Percentiles rank a stretch among this genome's conserved stretches.
These are phyloP conservation scores for Chrysoporthe cubensis DNA, from an alignment of 2,329 filamentous ascomycete genomes.

Conservation along the genomic window DNA sequence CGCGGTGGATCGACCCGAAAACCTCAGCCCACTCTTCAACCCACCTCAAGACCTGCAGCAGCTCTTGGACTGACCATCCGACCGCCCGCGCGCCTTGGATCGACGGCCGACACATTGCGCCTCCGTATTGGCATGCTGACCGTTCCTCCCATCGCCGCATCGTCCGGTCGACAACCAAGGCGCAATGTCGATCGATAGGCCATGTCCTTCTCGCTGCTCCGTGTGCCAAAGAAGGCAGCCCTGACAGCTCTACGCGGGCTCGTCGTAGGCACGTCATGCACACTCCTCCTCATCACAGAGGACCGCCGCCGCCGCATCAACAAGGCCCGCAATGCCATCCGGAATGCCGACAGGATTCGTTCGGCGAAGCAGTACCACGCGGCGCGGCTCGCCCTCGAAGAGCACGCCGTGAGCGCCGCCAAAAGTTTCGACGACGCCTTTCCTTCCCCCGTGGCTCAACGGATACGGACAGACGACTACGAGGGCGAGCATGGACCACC, in stretches of 20 bases:
- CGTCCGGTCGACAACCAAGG: slow-evolving; percentile 27
- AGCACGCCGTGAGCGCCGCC: background rate
- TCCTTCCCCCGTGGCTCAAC: background rate
- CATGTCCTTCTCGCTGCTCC: slow-evolving; percentile 42
- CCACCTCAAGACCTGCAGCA: background rate
- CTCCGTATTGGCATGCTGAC: slow-evolving; percentile 21
- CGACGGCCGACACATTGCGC: background rate
- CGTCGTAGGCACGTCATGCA: slow-evolving; percentile 50
- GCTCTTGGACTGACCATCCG: background rate
- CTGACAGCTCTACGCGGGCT: slow-evolving; percentile 49
- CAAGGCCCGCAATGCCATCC: slow-evolving; percentile 42
- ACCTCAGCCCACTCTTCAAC: slow-evolving; percentile 12
- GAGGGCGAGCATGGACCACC: background rate
- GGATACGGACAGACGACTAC: background rate
- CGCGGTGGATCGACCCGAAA: background rate
- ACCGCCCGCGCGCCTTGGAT: background rate
- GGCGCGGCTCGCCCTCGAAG: slow-evolving; percentile 33
- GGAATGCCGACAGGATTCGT: slow-evolving; percentile 46
- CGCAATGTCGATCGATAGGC: slow-evolving; percentile 30
- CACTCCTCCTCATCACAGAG: slow-evolving; percentile 47
- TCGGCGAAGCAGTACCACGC: slow-evolving; percentile 44
- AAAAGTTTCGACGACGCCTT: background rate
- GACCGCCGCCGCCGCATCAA: slow-evolving; percentile 51
- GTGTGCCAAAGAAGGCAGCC: slow-evolving; percentile 50
- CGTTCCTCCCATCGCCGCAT: background rate